These are phyloP conservation scores for Phaseolus lunatus DNA, from an alignment of 306 rosid genomes.

Conservation along the genomic window DNA sequence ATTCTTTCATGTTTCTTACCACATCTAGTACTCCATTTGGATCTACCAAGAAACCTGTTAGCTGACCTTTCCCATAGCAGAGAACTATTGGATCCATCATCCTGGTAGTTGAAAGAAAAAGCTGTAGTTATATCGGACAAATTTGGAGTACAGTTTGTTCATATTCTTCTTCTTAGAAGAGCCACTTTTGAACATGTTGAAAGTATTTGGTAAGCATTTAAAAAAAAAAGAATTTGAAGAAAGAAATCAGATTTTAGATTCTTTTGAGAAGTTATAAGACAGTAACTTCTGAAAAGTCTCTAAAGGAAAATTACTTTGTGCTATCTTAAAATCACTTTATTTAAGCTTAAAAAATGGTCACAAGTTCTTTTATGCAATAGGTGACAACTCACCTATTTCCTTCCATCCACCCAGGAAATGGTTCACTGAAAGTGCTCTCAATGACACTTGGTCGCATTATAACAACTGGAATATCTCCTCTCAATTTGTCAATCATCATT, in stretches of 20 bases:
- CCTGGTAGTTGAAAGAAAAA: slow-evolving; percentile 50
- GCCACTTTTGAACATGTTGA: background rate
- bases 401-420: slow-evolving; percentile 99
- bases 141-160: background rate
- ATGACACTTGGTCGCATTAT: slow-evolving; percentile 93
- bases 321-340: background rate
- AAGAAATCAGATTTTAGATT: background rate
- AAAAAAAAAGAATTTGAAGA: background rate
- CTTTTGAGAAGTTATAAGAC: background rate
- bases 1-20: slow-evolving; percentile 52
- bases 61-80: slow-evolving; percentile 93
- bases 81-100: slow-evolving; percentile 98
- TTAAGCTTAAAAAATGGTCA: background rate
- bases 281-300: background rate
- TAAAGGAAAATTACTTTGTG: background rate
- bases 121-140: slow-evolving; percentile 33
- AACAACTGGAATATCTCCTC: slow-evolving; percentile 84
- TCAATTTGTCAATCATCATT: slow-evolving; percentile 83
- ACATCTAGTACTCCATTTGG: slow-evolving; percentile 93
- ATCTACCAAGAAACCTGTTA: slow-evolving; percentile 84
- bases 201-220: background rate
- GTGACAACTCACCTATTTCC: slow-evolving; percentile 72
- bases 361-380: background rate
- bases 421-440: slow-evolving; percentile 88
- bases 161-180: background rate